Base-by-base conservation (phyloP, 2,329 filamentous ascomycete species). In the Bipolaris oryzae region DNA sequence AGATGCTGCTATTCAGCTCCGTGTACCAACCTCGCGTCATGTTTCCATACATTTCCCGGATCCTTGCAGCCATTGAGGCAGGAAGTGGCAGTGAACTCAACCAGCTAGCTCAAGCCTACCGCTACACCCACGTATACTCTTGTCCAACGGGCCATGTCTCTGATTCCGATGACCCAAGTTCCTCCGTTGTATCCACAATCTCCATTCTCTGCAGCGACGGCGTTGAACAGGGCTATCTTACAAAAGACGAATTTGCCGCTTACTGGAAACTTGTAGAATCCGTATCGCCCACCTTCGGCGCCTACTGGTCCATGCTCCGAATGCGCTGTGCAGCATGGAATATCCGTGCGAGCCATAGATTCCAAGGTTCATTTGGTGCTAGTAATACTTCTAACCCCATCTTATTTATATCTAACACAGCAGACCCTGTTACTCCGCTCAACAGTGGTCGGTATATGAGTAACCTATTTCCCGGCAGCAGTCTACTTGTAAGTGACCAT, bases 391-490 rank as follows among this genome's bases (percentile, higher is more conserved):
- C 78, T 5, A 79, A 84, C 60, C 85, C 85, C 0, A 75, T 88
- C 31, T 76, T 88, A 6, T 84, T 86, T 66, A 73, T 87, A 11
- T 82, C 81, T 34, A 87, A 84, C 64, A 82, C 80, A 0, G 77
- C 82, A 13, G 85, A 88, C 54, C 86, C 86, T 0, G 83, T 88
- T 0, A 87, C 85, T 0, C 85, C 85, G 3, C 70, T 87, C 5
- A 62, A 66, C 41, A 79, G 79, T 39, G 82, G 80, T 1, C 66
- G 60, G 21, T 66, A 73, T 37, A 79, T 79, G 76, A 68, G 72
- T 4, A 62, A 49, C 16, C 62, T 70, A 1, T 84, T 83, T 59
- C 73, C 78, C 0, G 78, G 78, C 1, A 80, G 77, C 15, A 70
- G 67, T 2, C 70, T 84, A 5, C 68, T 85, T 3, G 68, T 78